Conservation (phyloP, 352 stramenopile genomes). For the Phytopythium aichiense region DNA sequence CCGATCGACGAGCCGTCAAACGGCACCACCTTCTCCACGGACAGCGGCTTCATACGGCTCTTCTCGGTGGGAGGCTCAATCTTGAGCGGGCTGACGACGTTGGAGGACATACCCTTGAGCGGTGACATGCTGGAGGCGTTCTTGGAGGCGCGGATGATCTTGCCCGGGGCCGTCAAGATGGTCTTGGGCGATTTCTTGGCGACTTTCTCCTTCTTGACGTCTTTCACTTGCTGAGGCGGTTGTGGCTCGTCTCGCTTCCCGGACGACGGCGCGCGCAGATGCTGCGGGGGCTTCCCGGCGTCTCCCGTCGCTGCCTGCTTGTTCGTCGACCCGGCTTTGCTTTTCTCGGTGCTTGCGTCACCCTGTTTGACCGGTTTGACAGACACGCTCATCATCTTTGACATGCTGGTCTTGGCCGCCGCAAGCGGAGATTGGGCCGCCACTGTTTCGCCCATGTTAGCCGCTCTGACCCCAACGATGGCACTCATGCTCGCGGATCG, state of each 20-base stretch:
- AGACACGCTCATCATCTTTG: constrained; percentile 5
- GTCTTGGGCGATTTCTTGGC: constrained; percentile 25
- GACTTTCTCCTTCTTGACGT: constrained; percentile 15
- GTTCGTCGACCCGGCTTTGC: constrained; percentile 10
- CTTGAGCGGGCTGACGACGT: constrained; percentile 30
- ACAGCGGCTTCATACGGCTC: constrained; percentile 13
- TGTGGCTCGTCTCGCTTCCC: constrained; percentile 15
- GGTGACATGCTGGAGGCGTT: constrained; percentile 13
- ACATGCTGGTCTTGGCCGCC: constrained; percentile 6
- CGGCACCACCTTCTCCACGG: constrained; percentile 24
- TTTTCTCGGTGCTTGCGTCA: constrained; percentile 1
- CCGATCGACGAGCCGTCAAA: constrained; percentile 54
- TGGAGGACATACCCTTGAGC: constrained; percentile 19
- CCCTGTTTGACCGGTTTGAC: not conserved
- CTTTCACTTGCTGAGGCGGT: constrained; percentile 1
- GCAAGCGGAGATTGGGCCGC: not conserved
- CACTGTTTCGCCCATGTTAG: not conserved
- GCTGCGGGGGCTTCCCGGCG: constrained; percentile 9
- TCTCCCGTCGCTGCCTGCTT: constrained; percentile 3
- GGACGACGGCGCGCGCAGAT: constrained; percentile 2
- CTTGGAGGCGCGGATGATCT: constrained; percentile 34
- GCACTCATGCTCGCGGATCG: constrained; percentile 9
- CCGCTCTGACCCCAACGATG: constrained; percentile 3
- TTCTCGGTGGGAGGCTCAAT: constrained; percentile 25
- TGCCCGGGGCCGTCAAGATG: constrained; percentile 32